A percentile compares a stretch with the other conserved stretches of the same genome.
Conservation (phyloP, 495 filamentous ascomycete species). For the Evansstolkia leycettana region DNA sequence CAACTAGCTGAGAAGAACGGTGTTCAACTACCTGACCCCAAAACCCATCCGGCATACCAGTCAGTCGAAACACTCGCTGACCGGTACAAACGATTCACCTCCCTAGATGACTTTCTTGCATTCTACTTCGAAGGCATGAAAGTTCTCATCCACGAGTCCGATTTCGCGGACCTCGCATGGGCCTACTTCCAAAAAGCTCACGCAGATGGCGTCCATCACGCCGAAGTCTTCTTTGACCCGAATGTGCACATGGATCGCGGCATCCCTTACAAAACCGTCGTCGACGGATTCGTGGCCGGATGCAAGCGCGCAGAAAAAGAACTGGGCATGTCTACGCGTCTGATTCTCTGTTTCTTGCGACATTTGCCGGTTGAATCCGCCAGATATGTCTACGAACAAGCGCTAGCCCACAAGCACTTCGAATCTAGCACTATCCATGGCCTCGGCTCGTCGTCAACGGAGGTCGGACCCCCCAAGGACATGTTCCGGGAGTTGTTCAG, state of each 20-base stretch:
- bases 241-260: constrained; percentile 58
- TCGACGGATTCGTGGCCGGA: constrained; percentile 45
- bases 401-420: constrained; percentile 39
- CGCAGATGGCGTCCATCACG: constrained; percentile 54
- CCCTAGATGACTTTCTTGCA: constrained; percentile 63
- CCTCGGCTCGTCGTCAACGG: constrained; percentile 56
- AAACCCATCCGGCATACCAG: constrained; percentile 42
- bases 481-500: constrained; percentile 49
- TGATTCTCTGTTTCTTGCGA: constrained; percentile 60
- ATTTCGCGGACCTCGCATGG: constrained; percentile 68
- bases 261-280: constrained; percentile 45
- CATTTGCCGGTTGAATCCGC: constrained; percentile 50
- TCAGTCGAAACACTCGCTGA: constrained; percentile 43
- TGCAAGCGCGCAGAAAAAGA: constrained; percentile 50
- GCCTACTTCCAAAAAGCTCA: constrained; percentile 56
- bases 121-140: constrained; percentile 73
- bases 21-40: constrained; percentile 40
- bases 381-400: constrained; percentile 32
- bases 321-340: constrained; percentile 44
- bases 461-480: constrained; percentile 50
- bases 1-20: constrained; percentile 49
- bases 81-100: constrained; percentile 53
- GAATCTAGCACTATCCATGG: constrained; percentile 40
- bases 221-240: constrained; percentile 73
- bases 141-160: constrained; percentile 42